Base-by-base conservation (phyloP, 2,329 filamentous ascomycete genomes). In the Cladophialophora psammophila region DNA sequence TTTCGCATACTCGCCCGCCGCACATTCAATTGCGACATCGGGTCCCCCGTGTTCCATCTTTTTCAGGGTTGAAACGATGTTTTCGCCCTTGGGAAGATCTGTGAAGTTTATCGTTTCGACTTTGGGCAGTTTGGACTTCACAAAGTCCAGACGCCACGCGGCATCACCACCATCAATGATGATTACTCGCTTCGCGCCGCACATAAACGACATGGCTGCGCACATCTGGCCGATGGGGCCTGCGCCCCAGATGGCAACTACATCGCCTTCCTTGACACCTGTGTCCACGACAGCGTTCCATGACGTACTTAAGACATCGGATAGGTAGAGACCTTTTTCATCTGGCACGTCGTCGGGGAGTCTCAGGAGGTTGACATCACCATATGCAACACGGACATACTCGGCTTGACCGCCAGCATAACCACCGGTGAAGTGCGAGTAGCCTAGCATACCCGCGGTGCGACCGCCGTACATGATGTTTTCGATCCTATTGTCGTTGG, bases 341-440 rank as follows among this genome's bases (percentile, higher is more conserved):
- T 96, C 93, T 0, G 92, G 91, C 0, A 96, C 90, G 71, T 86
- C 85, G 62, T 91, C 88, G 1, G 93, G 93, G 5, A 96, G 87
- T 73, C 90, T 88, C 12, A 96, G 83, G 26, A 96, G 82, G 75
- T 96, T 96, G 67, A 92, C 88, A 72, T 95, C 91, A 34, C 88
- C 93, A 35, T 89, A 86, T 0, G 93, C 92, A 7, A 96, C 92
- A 7, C 93, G 87, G 0, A 94, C 90, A 74, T 93, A 96, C 79
- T 96, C 93, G 3, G 92, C 91, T 78, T 96, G 93, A 0, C 93
- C 93, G 57, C 93, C 92, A 0, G 92, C 92, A 75, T 94, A 96
- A 0, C 93, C 93, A 6, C 92, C 93, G 0, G 91, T 93, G 75
- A 96, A 92, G 64, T 82, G 90, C 2, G 87, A 88, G 74, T 91